phyloP scores from a whole-genome alignment of 495 filamentous ascomycete genomes.

The Penicilliopsis zonata region DNA sequence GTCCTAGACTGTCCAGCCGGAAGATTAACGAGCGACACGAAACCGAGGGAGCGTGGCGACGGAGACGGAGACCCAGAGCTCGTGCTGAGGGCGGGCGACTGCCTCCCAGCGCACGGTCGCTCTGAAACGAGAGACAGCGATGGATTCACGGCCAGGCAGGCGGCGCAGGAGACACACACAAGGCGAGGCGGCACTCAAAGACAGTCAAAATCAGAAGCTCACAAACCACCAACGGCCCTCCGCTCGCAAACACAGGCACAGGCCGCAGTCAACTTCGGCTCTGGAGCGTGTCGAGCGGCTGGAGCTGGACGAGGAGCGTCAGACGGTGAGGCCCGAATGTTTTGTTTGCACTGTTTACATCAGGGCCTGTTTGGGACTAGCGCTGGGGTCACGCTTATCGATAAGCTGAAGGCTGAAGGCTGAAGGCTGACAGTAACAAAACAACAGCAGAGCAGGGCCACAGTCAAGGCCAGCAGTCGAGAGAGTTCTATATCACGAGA shows the following conservation, averaged over 20 bases:
- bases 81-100: too few species aligned
- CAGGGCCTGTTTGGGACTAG: constrained; percentile 25
- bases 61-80: background rate
- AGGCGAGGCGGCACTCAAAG: background rate
- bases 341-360: constrained; percentile 31
- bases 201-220: background rate
- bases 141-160: constrained; percentile 5
- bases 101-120: constrained; percentile 13
- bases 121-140: constrained; percentile 4
- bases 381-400: constrained; percentile 21
- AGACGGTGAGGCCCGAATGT: constrained; percentile 29
- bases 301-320: constrained; percentile 5
- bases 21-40: background rate
- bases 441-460: too few species aligned
- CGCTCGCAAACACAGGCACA: background rate
- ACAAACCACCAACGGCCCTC: too few species aligned
- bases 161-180: too few species aligned
- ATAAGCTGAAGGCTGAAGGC: constrained; percentile 39
- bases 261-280: background rate
- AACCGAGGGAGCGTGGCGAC: background rate
- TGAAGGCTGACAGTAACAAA: too few species aligned
- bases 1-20: background rate
- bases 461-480: too few species aligned
- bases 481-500: too few species aligned
- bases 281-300: background rate